These are phyloP conservation scores for Trichoderma oligosporum DNA, from an alignment of 2,329 filamentous ascomycete genomes.

Conservation along the genomic window DNA sequence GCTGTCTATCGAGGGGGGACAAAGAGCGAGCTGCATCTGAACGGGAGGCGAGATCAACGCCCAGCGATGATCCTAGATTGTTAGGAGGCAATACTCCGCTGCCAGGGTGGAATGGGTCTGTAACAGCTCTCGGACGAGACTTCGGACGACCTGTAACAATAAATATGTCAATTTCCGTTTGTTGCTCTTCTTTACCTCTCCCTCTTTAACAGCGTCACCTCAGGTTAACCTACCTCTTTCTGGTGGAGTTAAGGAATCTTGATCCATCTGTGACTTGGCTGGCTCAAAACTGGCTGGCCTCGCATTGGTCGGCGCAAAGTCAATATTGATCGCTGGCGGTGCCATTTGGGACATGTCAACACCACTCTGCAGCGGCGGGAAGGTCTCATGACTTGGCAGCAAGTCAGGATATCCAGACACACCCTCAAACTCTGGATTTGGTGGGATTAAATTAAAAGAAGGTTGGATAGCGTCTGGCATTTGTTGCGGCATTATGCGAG, in stretches of 20 bases:
- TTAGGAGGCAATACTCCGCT: constrained; percentile 38
- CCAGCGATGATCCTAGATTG: constrained; percentile 50
- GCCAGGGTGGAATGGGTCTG: constrained; percentile 55
- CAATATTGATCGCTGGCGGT: constrained; percentile 91
- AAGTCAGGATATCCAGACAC: constrained; percentile 37
- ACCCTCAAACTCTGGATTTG: constrained; percentile 38
- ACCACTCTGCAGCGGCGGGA: constrained; percentile 48
- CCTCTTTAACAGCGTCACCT: too few relatives aligned
- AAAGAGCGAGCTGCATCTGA: constrained; percentile 53
- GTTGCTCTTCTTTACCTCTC: too few relatives aligned
- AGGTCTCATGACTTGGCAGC: constrained; percentile 45
- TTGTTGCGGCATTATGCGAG: constrained; percentile 55
- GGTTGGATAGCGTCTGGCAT: constrained; percentile 49
- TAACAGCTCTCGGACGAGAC: constrained; percentile 53
- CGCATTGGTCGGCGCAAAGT: constrained; percentile 74
- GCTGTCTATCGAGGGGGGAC: constrained; percentile 55
- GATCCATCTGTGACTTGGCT: constrained; percentile 61
- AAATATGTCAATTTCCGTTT: constrained; percentile 22
- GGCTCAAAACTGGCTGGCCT: constrained; percentile 39
- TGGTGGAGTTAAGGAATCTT: constrained; percentile 81
- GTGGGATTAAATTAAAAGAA: constrained; percentile 42
- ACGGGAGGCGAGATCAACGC: constrained; percentile 42
- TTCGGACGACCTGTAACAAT: constrained; percentile 44
- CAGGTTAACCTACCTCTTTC: constrained; percentile 53
- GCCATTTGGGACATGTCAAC: constrained; percentile 73